phyloP scores from a whole-genome alignment of 1,284 basidiomycete species.

The Rhodofomes roseus region DNA sequence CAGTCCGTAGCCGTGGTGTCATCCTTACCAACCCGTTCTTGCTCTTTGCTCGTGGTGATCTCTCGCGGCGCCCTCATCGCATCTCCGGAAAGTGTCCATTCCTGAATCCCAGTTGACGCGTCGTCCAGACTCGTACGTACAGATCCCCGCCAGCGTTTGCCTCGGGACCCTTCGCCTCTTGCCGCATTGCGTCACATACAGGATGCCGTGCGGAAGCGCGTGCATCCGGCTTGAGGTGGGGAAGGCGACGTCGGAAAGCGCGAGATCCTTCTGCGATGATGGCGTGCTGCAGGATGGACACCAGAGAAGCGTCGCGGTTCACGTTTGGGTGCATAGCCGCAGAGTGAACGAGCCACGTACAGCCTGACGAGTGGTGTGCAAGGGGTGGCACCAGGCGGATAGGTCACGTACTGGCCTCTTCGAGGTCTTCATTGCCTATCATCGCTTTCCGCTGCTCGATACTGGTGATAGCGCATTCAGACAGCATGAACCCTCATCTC shows the following conservation, averaged over 20 bases:
- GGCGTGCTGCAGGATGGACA: slow-evolving; percentile 24
- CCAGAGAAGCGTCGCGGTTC: slow-evolving; percentile 48
- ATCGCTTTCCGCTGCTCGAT: slow-evolving; percentile 29
- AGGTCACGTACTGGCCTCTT: slow-evolving; percentile 40
- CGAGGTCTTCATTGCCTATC: slow-evolving; percentile 27
- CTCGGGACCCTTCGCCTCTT: slow-evolving; percentile 39
- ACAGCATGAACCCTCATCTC: background rate
- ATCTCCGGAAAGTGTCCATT: slow-evolving; percentile 42
- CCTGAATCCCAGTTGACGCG: slow-evolving; percentile 12
- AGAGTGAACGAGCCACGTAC: slow-evolving; percentile 33
- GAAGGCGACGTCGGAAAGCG: slow-evolving; percentile 45
- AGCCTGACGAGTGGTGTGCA: slow-evolving; percentile 12
- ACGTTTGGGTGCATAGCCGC: slow-evolving; percentile 17
- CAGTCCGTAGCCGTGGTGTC: slow-evolving; percentile 10
- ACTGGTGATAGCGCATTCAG: slow-evolving; percentile 7
- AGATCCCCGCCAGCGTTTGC: slow-evolving; percentile 41
- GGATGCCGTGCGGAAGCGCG: slow-evolving; percentile 16
- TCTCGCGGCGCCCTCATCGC: slow-evolving; percentile 33
- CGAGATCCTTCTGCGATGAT: slow-evolving; percentile 24
- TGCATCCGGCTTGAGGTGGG: slow-evolving; percentile 15
- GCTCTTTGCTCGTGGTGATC: slow-evolving; percentile 33
- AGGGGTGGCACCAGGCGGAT: slow-evolving; percentile 18
- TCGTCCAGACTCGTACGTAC: slow-evolving; percentile 25
- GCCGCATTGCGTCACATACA: slow-evolving; percentile 20
- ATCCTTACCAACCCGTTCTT: slow-evolving; percentile 7